Base-by-base conservation (phyloP, 768 basidiomycete genomes). In the Lactarius quietus region DNA sequence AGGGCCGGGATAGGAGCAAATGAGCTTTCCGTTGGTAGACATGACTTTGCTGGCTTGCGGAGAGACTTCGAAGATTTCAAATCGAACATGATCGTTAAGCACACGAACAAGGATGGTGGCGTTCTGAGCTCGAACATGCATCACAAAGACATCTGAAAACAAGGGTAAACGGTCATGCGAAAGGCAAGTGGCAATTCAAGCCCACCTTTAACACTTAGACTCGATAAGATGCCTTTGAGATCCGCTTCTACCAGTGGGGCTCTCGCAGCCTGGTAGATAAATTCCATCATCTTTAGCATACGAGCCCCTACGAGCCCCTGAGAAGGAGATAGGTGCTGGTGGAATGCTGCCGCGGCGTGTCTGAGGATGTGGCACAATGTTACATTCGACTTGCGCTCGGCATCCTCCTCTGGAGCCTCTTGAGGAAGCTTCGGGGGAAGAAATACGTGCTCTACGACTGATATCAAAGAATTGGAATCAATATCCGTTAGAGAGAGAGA, bases 31-130 rank as follows among this genome's bases (percentile, higher is more conserved):
- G 31, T 69, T 68, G 1, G 75, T 59, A 1, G 64, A 70, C 72
- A 81, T 79, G 20, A 85, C 76, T 6, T 62, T 64, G n/a, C 68
- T 71, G 2, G 75, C 68, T 28, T 71, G 69, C 3, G 81, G 76
- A 1, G 80, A 79, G 7, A 78, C 73, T 68, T 84, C 80, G 63
- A 84, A 85, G 1, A 45, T 23, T n/a, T 45, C 62, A 57, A 63
- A 64, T 35, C 39, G 63, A 55, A 64, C 58, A 7, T 20, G 33
- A 20, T 59, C 23, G 4, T 4, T 15, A 17, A 33, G 33, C 15
- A 20, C 39, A 48, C 63, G 63, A 23, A 64, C 31, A 2, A 64
- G 2, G 6, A 64, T n/a, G 17, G 29, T 48, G 20, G 63, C 63
- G 4, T 64, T 64, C 23, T 64, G 63, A n/a, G 63, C 63, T 1